Conservation (phyloP, 352 stramenopile genomes). For the Pythium sp. region DNA sequence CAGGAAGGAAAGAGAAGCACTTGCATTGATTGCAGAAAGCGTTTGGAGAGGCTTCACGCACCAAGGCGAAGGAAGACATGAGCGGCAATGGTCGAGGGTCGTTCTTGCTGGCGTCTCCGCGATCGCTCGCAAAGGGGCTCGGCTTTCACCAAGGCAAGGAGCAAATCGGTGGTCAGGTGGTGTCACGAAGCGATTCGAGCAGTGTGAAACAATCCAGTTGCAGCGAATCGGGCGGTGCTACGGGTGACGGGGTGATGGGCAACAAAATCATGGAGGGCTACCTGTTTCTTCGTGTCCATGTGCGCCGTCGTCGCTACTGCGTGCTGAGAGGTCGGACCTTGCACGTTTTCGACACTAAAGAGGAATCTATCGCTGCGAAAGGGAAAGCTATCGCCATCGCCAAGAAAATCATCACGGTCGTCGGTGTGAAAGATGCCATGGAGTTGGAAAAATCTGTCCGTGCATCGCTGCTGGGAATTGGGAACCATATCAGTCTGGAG, state of each 20-base stretch:
- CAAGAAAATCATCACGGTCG: constrained; percentile 62
- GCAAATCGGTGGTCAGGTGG: constrained; percentile 14
- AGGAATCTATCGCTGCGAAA: constrained; percentile 17
- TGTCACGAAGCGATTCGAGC: background rate
- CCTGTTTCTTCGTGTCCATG: constrained; percentile 54
- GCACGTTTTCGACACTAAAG: constrained; percentile 64
- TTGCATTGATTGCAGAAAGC: background rate
- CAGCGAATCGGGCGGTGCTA: background rate
- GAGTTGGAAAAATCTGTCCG: constrained; percentile 58
- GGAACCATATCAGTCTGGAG: constrained; percentile 26
- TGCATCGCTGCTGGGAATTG: constrained; percentile 42
- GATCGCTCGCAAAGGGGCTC: constrained; percentile 16
- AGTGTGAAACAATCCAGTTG: background rate
- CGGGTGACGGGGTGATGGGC: background rate
- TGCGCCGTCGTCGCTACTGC: constrained; percentile 64
- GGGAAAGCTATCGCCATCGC: constrained; percentile 21
- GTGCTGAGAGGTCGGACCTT: constrained; percentile 55
- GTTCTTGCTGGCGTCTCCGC: constrained; percentile 21
- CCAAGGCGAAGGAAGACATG: background rate
- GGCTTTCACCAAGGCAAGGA: constrained; percentile 15
- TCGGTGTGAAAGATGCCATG: constrained; percentile 59
- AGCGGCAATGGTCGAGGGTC: constrained; percentile 10
- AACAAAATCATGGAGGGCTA: constrained; percentile 53
- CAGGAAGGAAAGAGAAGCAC: background rate
- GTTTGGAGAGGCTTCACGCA: background rate